Evolutionary conservation across 2,329 filamentous ascomycete species (phyloP).

Genomic region (Xylariaceae sp.): DNA sequence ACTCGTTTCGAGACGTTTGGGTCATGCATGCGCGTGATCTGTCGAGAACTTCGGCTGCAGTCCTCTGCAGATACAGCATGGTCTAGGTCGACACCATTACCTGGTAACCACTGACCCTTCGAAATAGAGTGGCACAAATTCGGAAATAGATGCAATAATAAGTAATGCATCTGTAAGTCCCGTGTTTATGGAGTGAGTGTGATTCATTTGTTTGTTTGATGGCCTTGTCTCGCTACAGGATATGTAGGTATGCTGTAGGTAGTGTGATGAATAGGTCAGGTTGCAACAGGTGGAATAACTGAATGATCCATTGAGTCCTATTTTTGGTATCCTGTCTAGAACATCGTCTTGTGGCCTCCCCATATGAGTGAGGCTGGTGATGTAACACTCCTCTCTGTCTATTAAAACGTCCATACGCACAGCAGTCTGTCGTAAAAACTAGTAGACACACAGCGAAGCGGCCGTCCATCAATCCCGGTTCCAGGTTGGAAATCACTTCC

Average conservation of each 20-base stretch:
- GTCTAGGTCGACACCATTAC: not conserved
- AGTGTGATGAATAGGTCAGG: too few species aligned
- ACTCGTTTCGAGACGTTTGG: not conserved
- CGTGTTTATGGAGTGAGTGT: too few species aligned
- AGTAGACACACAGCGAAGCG: constrained; percentile 56
- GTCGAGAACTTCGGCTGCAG: not conserved
- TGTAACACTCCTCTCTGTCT: not conserved
- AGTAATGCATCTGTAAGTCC: too few species aligned
- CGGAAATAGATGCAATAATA: not conserved
- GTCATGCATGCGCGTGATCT: not conserved
- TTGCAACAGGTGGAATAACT: too few species aligned
- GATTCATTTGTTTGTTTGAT: too few species aligned
- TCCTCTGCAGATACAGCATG: not conserved
- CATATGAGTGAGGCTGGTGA: not conserved
- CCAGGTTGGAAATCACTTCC: constrained; percentile 63
- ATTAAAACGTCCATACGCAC: constrained; percentile 56
- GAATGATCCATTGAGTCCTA: too few species aligned
- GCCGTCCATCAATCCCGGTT: constrained; percentile 24
- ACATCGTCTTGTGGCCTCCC: not conserved
- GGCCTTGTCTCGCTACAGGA: too few species aligned
- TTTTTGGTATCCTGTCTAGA: too few species aligned
- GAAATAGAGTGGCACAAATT: not conserved
- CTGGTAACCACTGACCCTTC: not conserved
- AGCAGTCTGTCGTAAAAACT: constrained; percentile 72
- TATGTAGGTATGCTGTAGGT: too few species aligned